A percentile compares a stretch with the other conserved stretches of the same genome.
phyloP scores from a whole-genome alignment of 2,329 filamentous ascomycete genomes.

The Exophiala viscosa region DNA sequence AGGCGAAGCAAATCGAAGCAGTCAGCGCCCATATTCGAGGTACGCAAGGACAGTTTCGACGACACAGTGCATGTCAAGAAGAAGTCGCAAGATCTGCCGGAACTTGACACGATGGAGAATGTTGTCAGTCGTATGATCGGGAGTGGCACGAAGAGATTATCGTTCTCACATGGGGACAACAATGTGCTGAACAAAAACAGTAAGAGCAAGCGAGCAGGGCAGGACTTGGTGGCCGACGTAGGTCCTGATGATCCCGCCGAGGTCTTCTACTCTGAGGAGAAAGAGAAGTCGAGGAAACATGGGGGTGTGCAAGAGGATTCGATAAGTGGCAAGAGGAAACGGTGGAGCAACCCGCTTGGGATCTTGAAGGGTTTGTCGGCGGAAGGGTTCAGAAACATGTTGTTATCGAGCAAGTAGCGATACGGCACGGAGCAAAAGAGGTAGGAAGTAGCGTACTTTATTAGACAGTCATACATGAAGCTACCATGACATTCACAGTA shows the following conservation, averaged over 20 bases:
- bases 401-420: constrained; percentile 27
- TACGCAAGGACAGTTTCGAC: constrained; percentile 25
- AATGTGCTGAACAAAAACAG: constrained; percentile 2
- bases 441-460: neutral
- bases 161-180: constrained; percentile 6
- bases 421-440: neutral
- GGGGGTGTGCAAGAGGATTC: constrained; percentile 15
- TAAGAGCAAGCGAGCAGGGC: constrained; percentile 4
- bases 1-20: constrained; percentile 15
- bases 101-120: constrained; percentile 28
- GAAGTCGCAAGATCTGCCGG: constrained; percentile 22
- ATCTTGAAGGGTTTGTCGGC: constrained; percentile 27
- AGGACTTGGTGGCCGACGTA: constrained; percentile 5
- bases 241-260: constrained; percentile 25
- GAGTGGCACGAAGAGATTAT: constrained; percentile 11
- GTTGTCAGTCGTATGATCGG: constrained; percentile 29
- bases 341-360: constrained; percentile 30
- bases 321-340: constrained; percentile 21
- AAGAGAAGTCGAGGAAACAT: constrained; percentile 13
- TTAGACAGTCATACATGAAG: neutral
- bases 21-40: constrained; percentile 20
- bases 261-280: constrained; percentile 18
- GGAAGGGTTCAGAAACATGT: constrained; percentile 27
- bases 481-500: too few species aligned
- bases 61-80: constrained; percentile 8